Percentiles rank a stretch among this genome's conserved stretches.
These are phyloP conservation scores for Fomitopsis pinicola DNA, from an alignment of 1,284 basidiomycete genomes.

Conservation along the genomic window DNA sequence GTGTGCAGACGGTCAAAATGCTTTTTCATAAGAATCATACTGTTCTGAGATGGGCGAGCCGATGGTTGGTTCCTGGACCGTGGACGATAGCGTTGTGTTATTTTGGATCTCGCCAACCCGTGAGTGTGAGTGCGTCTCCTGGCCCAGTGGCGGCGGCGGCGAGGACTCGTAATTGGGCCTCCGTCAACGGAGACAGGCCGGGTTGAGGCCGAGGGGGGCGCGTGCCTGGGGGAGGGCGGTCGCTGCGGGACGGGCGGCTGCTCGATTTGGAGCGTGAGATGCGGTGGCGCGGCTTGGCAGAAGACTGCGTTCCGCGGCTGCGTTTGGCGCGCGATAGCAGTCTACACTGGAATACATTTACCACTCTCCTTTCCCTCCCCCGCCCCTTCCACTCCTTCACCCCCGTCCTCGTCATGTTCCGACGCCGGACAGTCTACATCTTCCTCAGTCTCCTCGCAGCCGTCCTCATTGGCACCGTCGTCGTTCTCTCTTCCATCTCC, in stretches of 20 bases:
- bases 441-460: constrained; percentile 78
- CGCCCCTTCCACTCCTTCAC: constrained; percentile 15
- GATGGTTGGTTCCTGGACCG: not conserved
- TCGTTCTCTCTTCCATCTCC: constrained; percentile 88
- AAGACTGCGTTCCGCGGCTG: not conserved
- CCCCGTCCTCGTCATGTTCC: constrained; percentile 24
- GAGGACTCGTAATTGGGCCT: no score
- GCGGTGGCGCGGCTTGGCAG: not conserved
- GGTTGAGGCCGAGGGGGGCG: not conserved
- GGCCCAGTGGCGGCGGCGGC: not conserved
- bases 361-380: constrained; percentile 18
- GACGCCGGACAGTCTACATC: constrained; percentile 61
- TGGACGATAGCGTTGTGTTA: not conserved
- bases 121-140: not conserved
- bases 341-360: constrained; percentile 14
- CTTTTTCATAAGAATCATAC: not conserved
- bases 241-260: not conserved
- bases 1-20: not conserved
- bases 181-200: no score
- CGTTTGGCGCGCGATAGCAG: constrained; percentile 2
- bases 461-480: constrained; percentile 85
- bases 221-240: not conserved
- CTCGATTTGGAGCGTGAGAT: not conserved
- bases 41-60: not conserved
- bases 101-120: not conserved